These are phyloP conservation scores for Aspergillus avenaceus DNA, from an alignment of 495 filamentous ascomycete genomes.

Conservation along the genomic window DNA sequence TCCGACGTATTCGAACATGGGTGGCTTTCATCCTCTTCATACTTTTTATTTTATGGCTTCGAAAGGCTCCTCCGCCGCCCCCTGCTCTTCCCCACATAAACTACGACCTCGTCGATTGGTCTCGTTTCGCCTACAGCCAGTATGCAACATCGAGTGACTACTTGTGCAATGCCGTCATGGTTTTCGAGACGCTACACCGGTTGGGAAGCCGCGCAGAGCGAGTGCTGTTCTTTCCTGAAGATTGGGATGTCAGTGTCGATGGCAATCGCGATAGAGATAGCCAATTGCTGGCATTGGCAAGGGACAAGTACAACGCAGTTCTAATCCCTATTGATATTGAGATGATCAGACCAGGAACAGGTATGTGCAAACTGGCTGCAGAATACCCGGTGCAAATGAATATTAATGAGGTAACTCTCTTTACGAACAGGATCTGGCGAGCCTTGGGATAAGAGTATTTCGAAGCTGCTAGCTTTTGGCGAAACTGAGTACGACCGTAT, in stretches of 20 bases:
- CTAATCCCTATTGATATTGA: constrained; percentile 58
- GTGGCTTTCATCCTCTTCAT: constrained; percentile 26
- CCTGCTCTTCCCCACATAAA: constrained; percentile 29
- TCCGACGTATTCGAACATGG: constrained; percentile 38
- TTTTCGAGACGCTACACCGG: constrained; percentile 60
- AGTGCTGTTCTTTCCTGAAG: constrained; percentile 62
- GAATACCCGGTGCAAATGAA: not conserved
- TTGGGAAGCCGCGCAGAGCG: constrained; percentile 61
- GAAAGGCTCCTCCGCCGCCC: constrained; percentile 20
- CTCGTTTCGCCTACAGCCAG: constrained; percentile 62
- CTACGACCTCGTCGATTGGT: constrained; percentile 52
- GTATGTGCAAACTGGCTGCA: constrained; percentile 14
- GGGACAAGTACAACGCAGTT: constrained; percentile 56
- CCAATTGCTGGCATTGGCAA: constrained; percentile 55
- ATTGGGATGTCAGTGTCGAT: constrained; percentile 46
- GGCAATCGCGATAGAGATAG: constrained; percentile 41
- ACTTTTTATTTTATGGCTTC: constrained; percentile 29
- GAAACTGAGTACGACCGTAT: constrained; percentile 65
- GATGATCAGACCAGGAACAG: constrained; percentile 39
- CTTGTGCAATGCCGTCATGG: constrained; percentile 74
- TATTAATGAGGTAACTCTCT: not conserved
- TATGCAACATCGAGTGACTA: constrained; percentile 67
- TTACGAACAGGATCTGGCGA: constrained; percentile 21
- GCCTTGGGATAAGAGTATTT: constrained; percentile 59
- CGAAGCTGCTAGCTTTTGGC: constrained; percentile 69